Evolutionary conservation across 208 protist species (phyloP).

Genomic region (Wallacemonas sp.): DNA sequence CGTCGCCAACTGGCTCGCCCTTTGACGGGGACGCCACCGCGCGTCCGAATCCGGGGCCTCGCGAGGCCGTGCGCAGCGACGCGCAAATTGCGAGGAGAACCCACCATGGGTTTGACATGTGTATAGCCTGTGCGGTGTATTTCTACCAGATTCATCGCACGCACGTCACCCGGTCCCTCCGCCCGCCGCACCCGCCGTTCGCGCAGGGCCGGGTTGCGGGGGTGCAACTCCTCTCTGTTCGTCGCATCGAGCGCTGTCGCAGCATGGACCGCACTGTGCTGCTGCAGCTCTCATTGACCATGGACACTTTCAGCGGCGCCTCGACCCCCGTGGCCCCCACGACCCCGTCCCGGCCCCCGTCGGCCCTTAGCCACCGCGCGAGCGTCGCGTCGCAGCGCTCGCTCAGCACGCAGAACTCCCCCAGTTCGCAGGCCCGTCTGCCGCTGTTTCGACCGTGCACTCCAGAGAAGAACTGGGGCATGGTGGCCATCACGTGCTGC

Average conservation of each 20-base stretch:
- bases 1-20: background rate
- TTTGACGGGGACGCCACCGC: slow-evolving; percentile 9
- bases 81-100: slow-evolving; percentile 34
- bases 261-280: background rate
- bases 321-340: background rate
- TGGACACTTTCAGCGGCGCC: background rate
- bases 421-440: background rate
- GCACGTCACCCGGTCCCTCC: slow-evolving; percentile 23
- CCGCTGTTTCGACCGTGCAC: slow-evolving; percentile 3
- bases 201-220: slow-evolving; percentile 35
- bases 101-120: slow-evolving; percentile 67
- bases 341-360: background rate
- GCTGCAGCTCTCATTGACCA: background rate
- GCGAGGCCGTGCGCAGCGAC: slow-evolving; percentile 39
- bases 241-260: background rate
- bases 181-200: slow-evolving; percentile 26
- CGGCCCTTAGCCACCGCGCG: background rate
- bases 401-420: background rate
- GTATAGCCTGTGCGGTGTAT: slow-evolving; percentile 58
- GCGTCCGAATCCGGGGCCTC: background rate
- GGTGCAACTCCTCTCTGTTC: slow-evolving; percentile 29
- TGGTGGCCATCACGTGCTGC: slow-evolving; percentile 12
- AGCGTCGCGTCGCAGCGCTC: slow-evolving; percentile 15
- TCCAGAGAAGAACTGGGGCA: background rate
- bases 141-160: slow-evolving; percentile 43